Percentiles rank a stretch among this genome's conserved stretches.
Conservation (phyloP, 805 yeast species). For the Myxozyma neotropica region DNA sequence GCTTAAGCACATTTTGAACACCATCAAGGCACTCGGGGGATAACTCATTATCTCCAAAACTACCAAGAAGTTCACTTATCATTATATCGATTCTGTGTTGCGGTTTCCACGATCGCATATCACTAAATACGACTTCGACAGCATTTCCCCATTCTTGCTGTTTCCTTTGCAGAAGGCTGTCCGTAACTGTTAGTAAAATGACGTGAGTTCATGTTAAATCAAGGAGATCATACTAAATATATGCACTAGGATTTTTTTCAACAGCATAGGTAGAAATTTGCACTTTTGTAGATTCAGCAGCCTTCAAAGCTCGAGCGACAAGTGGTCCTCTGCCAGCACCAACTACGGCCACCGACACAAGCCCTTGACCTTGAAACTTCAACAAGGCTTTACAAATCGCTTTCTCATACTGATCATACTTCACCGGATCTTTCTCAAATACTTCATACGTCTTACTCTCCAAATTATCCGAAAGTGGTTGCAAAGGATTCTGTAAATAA, state of each 20-base stretch:
- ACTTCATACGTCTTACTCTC: slow-evolving; percentile 62
- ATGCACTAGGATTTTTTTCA: slow-evolving; percentile 72
- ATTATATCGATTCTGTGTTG: slow-evolving; percentile 55
- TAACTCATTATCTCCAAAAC: slow-evolving; percentile 90
- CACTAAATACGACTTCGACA: slow-evolving; percentile 58
- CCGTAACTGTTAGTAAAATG: not conserved
- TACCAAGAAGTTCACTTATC: slow-evolving; percentile 81
- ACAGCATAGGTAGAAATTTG: slow-evolving; percentile 54
- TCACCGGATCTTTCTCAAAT: slow-evolving; percentile 70
- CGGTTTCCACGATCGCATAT: slow-evolving; percentile 58
- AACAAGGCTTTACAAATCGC: slow-evolving; percentile 63
- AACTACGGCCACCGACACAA: slow-evolving; percentile 50
- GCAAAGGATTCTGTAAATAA: slow-evolving; percentile 61
- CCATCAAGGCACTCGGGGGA: slow-evolving; percentile 76
- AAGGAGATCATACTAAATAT: slow-evolving; percentile 34
- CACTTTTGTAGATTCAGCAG: slow-evolving; percentile 42
- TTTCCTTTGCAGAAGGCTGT: slow-evolving; percentile 52
- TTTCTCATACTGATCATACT: slow-evolving; percentile 66
- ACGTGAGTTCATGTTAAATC: no score
- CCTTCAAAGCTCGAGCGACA: slow-evolving; percentile 55
- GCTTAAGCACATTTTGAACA: slow-evolving; percentile 47
- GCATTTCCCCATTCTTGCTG: slow-evolving; percentile 53
- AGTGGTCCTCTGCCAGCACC: slow-evolving; percentile 93
- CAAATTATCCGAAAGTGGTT: slow-evolving; percentile 65
- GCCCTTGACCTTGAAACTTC: not conserved